These are phyloP conservation scores for Caulochytrium protostelioides DNA, from an alignment of 371 early-diverging fungal species.

Conservation along the genomic window DNA sequence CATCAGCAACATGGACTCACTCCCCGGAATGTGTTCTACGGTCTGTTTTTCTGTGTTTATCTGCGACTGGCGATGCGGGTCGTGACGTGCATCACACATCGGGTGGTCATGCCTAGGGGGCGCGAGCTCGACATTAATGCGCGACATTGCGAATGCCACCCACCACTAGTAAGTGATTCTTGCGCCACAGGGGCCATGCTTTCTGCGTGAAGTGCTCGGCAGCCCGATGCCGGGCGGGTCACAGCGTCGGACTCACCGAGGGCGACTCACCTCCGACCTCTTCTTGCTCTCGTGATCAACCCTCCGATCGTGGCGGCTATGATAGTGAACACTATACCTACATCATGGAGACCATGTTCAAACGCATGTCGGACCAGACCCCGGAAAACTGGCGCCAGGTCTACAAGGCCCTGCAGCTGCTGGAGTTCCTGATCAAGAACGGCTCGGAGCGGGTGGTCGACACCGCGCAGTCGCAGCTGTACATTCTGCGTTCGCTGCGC, in stretches of 20 bases:
- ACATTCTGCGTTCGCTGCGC: conserved; percentile 56
- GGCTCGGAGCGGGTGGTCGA: conserved; percentile 83
- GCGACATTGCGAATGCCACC: conserved; percentile 47
- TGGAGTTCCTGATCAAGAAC: conserved; percentile 85
- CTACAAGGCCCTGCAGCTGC: conserved; percentile 76
- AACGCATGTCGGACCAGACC: conserved; percentile 62
- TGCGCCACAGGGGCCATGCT: not conserved
- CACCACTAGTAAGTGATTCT: conserved; percentile 38
- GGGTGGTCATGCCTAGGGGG: conserved; percentile 33
- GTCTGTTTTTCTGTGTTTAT: not conserved
- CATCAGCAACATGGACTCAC: conserved; percentile 9
- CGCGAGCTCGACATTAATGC: conserved; percentile 72
- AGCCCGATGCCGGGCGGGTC: not conserved
- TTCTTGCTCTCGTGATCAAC: not conserved
- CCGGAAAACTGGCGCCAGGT: conserved; percentile 73
- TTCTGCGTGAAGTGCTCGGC: too few species aligned
- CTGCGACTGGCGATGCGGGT: not conserved
- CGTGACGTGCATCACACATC: too few species aligned
- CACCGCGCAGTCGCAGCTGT: conserved; percentile 56
- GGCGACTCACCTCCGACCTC: not conserved
- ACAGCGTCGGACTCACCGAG: not conserved
- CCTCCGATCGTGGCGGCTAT: too few species aligned
- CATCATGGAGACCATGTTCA: conserved; percentile 76
- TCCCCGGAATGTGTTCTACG: not conserved
- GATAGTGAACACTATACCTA: conserved; percentile 65